Evolutionary conservation across 1,284 basidiomycete species (phyloP).

Genomic region (Golubevia pallescens): DNA sequence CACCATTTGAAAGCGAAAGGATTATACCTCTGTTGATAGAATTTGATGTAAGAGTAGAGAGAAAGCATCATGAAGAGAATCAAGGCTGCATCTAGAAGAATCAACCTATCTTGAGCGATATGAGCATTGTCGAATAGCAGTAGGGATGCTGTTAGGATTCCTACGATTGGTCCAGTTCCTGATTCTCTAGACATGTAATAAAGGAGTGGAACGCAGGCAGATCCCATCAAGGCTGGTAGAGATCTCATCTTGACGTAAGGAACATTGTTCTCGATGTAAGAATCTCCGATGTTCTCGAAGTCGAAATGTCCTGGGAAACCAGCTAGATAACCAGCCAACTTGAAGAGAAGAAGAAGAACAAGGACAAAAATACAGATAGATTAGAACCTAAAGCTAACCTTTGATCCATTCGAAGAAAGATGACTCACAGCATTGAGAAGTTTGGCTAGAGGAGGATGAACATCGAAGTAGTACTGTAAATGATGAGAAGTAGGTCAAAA

Average conservation of each 20-base stretch:
- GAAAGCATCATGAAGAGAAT: conserved; percentile 59
- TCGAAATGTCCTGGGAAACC: conserved; percentile 75
- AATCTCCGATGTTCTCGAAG: conserved; percentile 95
- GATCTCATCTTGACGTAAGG: conserved; percentile 74
- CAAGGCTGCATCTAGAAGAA: conserved; percentile 59
- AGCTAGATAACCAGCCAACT: conserved; percentile 49
- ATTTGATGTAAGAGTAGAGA: conserved; percentile 56
- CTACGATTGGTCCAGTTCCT: conserved; percentile 37
- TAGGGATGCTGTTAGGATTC: conserved; percentile 41
- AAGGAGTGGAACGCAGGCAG: conserved; percentile 48
- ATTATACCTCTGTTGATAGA: conserved; percentile 60
- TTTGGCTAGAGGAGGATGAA: conserved; percentile 62
- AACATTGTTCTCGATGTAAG: conserved; percentile 82
- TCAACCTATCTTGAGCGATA: conserved; percentile 56
- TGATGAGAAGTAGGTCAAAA: too few species aligned
- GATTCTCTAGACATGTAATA: conserved; percentile 57
- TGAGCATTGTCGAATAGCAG: conserved; percentile 61
- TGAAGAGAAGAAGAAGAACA: neutral
- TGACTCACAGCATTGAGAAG: conserved; percentile 28
- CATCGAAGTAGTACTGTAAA: conserved; percentile 56
- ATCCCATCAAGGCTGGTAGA: conserved; percentile 49
- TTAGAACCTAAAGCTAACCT: neutral
- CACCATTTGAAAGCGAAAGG: conserved; percentile 46
- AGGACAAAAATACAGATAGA: neutral
- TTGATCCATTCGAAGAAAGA: neutral